Evolutionary conservation across 768 basidiomycete species (phyloP), one percentile per base, ranked within the genome.

Genomic region (Hericium coralloides): DNA sequence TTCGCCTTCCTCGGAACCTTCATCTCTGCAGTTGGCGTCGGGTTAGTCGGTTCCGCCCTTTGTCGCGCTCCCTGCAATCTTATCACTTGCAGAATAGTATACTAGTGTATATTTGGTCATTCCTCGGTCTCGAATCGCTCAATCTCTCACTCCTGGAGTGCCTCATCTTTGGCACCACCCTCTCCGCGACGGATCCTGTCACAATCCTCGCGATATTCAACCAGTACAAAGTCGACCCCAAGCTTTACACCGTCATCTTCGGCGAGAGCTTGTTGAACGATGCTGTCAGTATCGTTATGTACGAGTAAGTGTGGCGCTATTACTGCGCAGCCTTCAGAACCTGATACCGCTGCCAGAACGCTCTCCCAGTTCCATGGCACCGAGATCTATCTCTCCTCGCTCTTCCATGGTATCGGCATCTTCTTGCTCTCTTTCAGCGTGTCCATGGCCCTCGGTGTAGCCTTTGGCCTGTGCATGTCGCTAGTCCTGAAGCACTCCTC

Each of bases 271-370:
- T 99, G 58, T 74, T 99, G 58, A 99, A 99, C 73, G 97, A 99
- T 76, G 97, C 97, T 18, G 97, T 98, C 66, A 93, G 92, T 79
- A 98, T 98, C 76, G 95, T 98, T 71, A 94, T 99, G 90, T 98
- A 98, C 72, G 97, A 99, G 94, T 98, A 69, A 78, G 94, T 88
- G 59, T 2, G 31, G 18, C 15, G 50, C 39, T 36, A 50, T 15
- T 52, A 37, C 12, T 9, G 31, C 31, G 10, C 8, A 31, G 31
- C 31, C 31, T 7, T 55, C 2, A 4, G 5, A 31, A 26, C 45
- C 20, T 55, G 49, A 31, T 31, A 8, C 2, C 6, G 31, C 31
- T 31, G 31, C 6, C 65, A 98, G 94, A 70, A 98, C 95, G 0
- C 75, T 98, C 53, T 87, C 89, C 8, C 89, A 86, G 67, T 98